Base-by-base conservation (phyloP, 225 moss, liverwort and hornwort genomes). In the Ulota crispa region DNA sequence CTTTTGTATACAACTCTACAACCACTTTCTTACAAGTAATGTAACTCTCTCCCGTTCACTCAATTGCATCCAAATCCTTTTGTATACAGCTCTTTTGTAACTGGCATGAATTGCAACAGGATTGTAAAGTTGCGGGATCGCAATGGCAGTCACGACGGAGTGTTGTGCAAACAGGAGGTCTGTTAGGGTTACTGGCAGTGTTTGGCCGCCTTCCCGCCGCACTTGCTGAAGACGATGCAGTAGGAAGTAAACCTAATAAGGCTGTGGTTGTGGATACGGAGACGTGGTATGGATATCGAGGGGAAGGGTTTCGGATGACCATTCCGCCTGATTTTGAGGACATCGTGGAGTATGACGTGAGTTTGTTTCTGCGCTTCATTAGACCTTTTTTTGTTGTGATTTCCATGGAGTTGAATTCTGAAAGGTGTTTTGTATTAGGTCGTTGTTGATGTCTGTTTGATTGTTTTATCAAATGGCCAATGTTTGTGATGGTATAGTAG, bases 251-350 rank as follows among this genome's bases (percentile, higher is more conserved):
- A 61, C 31, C 80, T 12, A 83, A 59, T 18, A 78, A 71, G 70
- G 3, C 73, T 4, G 24, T 8, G 19, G 83, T 70, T 39, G 39
- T 39, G 39, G 83, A 83, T 60, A 90, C 90, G 61, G 83, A 87
- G 53, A 85, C 94, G 8, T 99, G 99, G 99, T 92, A 94, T 73
- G 85, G 91, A 72, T 93, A 88, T 82, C 86, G 91, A 42, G 96
- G 99, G 10, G 90, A 95, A 62, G 99, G 99, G 41, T 99, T 95
- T 85, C 80, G 88, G 23, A 73, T 99, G 77, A 87, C 90, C 68
- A 87, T 96, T 57, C 99, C 99, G n/a, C 99, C 99, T 15, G 92
- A 92, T 41, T 99, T 91, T 77, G 86, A 92, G 78, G 96, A 99
- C 82, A 21, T 94, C 39, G 88, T 94, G 28, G 91, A 94, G 59